Base-by-base conservation (phyloP, 2,329 filamentous ascomycete genomes). In the Mycosphaerella sp. region DNA sequence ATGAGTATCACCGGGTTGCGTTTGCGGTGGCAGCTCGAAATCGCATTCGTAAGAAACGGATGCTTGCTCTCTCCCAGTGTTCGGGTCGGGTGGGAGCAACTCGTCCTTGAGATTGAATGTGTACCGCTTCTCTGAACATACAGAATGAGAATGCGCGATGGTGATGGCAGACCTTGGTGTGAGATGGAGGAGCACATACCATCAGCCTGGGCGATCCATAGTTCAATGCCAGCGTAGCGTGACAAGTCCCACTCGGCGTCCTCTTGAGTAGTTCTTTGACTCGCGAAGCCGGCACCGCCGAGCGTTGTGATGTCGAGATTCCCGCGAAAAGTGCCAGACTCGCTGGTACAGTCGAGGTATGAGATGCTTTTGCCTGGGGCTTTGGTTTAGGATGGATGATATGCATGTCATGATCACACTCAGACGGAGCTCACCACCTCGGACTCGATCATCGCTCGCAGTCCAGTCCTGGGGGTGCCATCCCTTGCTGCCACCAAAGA, bases 221-320 rank as follows among this genome's bases (percentile, higher is more conserved):
- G 56, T 42, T 61, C 48, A 40, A 58, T 56, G 31, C 55, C 56
- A 38, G 81, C 77, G 62, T 83, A 86, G 9, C 62, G 65, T 1
- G 78, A 79, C 6, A 93, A 71, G 63, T 93, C 79, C 79, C 85
- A 86, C 23, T 72, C 71, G 11, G 76, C 70, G 39, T 78, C 72
- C 6, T 82, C 80, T 39, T 70, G 70, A 3, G 76, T 77, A 4
- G 85, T 89, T 45, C 85, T 80, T 67, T 92, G 89, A 4, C 84
- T 88, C 8, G 88, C 88, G 66, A 95, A 93, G 4, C 89, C 89
- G 0, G 89, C 88, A 31, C 87, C 87, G 26, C 87, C 87, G 0
- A 93, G 80, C 0, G 86, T 82, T 50, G 78, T 78, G 59, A 85
- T 89, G 70, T 93, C 87, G 17, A 93, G 77, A 23, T 76, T 75